Base-by-base conservation (phyloP, 768 basidiomycete species). In the Leucocoprinus leucothites region DNA sequence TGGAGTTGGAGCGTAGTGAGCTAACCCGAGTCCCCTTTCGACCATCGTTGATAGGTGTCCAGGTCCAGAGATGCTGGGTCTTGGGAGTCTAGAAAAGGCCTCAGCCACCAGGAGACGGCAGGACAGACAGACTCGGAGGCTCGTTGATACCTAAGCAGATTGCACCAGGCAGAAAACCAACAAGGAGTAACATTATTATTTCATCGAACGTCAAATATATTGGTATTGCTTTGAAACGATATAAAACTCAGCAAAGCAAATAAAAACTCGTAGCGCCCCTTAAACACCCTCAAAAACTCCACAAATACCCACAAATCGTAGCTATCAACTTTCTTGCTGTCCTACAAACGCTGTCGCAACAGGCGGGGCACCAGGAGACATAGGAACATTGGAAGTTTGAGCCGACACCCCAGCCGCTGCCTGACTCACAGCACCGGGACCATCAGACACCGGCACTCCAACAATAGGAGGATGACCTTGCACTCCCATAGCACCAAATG, bases 291-390 rank as follows among this genome's bases (percentile, higher is more conserved):
- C 21, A 21, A 19, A 11, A 4, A 44, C 41, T 7, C 21, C 11
- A 44, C 13, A 19, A 31, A 42, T n/a, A 9, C 18, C 48, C 1
- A 31, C 48, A 34, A 11, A 11, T 19, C 28, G 19, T 42, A 48
- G 31, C n/a, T 14, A 28, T 55, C 38, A 55, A 31, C 53, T 48
- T 9, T 48, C 46, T 14, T 48, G 45, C 19, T 55, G 53, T 14
- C 53, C 45, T 18, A 55, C 38, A 35, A 55, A 47, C 9, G 46
- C 45, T n/a, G 53, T 26, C 16, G 26, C 25, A 21, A 42, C 26
- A 48, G 53, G 46, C 14, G 53, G 45, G 9, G 38, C 16, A 25
- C 16, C 14, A 19, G 44, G 26, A 26, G 53, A 22, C 14, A 40
- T 18, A 36, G 53, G 3, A 19, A 19, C 28, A 18, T n/a, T 22